phyloP scores from a whole-genome alignment of 495 filamentous ascomycete species.

The Parmelia sp. region DNA sequence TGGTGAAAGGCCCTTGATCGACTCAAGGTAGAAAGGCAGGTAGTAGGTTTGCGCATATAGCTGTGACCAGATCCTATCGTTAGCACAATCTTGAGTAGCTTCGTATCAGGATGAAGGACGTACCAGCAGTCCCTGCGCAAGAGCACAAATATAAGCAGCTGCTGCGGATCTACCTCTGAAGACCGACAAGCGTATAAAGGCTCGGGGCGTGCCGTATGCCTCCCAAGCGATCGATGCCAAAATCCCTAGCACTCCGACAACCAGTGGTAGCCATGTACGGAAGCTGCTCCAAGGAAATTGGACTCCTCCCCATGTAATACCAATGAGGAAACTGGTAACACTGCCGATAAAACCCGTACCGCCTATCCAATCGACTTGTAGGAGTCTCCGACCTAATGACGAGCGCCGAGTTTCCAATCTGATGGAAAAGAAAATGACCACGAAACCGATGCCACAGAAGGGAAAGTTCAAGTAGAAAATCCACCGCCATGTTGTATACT shows the following conservation, averaged over 20 bases:
- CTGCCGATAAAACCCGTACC: neutral
- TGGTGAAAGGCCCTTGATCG: slow-evolving; percentile 40
- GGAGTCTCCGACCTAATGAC: neutral
- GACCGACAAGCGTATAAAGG: slow-evolving; percentile 48
- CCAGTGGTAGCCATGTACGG: neutral
- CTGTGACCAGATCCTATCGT: too few species aligned
- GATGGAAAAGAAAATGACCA: neutral
- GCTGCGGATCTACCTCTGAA: slow-evolving; percentile 38
- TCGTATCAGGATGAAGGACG: too few species aligned
- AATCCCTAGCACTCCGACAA: neutral
- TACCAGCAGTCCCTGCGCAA: slow-evolving; percentile 46
- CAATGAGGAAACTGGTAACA: neutral
- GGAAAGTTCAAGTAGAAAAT: slow-evolving; percentile 41
- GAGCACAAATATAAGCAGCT: slow-evolving; percentile 42
- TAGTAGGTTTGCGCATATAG: too few species aligned
- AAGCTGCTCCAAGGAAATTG: neutral
- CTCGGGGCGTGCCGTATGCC: slow-evolving; percentile 38
- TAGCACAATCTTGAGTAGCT: too few species aligned
- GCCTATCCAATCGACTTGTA: neutral
- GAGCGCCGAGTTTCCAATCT: neutral
- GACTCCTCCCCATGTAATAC: neutral
- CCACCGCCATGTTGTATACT: slow-evolving; percentile 37
- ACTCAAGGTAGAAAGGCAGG: slow-evolving; percentile 49
- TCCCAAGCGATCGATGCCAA: slow-evolving; percentile 18
- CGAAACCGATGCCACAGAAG: slow-evolving; percentile 25